Evolutionary conservation across 768 basidiomycete species (phyloP).

Genomic region (Strobilomyces confusus): DNA sequence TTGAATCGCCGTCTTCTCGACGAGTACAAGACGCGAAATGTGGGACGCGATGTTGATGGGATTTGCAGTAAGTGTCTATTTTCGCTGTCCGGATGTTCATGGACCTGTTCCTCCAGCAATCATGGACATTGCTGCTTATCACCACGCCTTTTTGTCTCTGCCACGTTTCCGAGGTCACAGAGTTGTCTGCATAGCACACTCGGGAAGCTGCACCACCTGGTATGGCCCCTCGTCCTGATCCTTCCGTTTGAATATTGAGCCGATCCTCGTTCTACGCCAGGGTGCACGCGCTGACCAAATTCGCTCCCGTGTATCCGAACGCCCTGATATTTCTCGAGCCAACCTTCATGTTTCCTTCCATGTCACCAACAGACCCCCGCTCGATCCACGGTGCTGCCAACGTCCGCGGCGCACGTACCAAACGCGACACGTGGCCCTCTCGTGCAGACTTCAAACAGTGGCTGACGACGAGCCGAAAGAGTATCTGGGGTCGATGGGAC

Average conservation of each 20-base stretch:
- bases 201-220: slow-evolving; percentile 29
- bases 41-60: slow-evolving; percentile 2
- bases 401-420: slow-evolving; percentile 24
- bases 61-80: slow-evolving; percentile 20
- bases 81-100: background rate
- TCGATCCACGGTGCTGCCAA: slow-evolving; percentile 28
- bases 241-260: background rate
- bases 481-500: slow-evolving; percentile 25
- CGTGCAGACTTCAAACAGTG: slow-evolving; percentile 20
- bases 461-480: slow-evolving; percentile 13
- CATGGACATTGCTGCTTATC: slow-evolving; percentile 22
- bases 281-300: slow-evolving; percentile 19
- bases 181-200: slow-evolving; percentile 27
- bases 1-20: slow-evolving; percentile 29
- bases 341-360: slow-evolving; percentile 30
- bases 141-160: slow-evolving; percentile 23
- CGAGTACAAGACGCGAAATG: slow-evolving; percentile 15
- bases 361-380: slow-evolving; percentile 27
- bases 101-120: slow-evolving; percentile 11
- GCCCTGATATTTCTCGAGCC: slow-evolving; percentile 29
- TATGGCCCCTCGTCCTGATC: background rate
- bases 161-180: slow-evolving; percentile 21
- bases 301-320: slow-evolving; percentile 6
- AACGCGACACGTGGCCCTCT: slow-evolving; percentile 26
- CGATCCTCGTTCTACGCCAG: background rate